Percentiles rank a stretch among this genome's conserved stretches.
Conservation (phyloP, 2,329 filamentous ascomycete species). For the Colletotrichum viniferum region DNA sequence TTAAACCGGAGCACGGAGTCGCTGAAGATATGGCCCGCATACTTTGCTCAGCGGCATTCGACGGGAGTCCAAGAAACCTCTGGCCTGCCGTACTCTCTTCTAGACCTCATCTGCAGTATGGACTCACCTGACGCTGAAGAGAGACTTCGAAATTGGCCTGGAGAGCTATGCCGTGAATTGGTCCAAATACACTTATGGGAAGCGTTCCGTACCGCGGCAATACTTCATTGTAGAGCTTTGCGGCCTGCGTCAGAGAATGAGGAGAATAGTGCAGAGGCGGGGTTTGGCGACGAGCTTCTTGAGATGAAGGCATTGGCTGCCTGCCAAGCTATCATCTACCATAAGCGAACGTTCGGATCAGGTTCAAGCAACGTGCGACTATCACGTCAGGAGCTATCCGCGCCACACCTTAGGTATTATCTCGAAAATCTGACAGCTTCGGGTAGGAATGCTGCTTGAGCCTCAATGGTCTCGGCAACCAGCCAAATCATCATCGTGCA, state of each 20-base stretch:
- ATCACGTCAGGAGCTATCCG: background rate
- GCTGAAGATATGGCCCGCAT: background rate
- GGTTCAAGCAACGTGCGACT: accelerated
- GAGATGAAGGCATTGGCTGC: background rate
- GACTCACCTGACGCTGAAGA: background rate
- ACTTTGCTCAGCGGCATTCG: background rate
- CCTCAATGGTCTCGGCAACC: background rate
- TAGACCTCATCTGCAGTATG: background rate
- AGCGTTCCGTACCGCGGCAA: background rate
- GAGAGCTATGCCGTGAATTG: background rate
- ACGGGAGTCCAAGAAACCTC: background rate
- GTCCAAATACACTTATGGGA: background rate
- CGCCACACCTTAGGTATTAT: background rate
- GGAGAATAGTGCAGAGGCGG: background rate
- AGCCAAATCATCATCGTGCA: background rate
- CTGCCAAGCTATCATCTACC: background rate
- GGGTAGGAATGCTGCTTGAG: background rate
- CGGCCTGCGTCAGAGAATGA: background rate
- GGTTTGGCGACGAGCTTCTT: background rate
- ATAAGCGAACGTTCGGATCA: background rate
- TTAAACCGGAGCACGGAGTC: background rate
- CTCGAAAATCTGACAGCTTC: background rate
- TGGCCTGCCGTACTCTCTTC: background rate
- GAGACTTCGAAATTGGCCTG: background rate
- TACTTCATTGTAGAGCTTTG: background rate